Percentiles rank a stretch among this genome's conserved stretches.
phyloP scores from a whole-genome alignment of 345 rosid genomes.

The Eucalyptus cladocalyx region DNA sequence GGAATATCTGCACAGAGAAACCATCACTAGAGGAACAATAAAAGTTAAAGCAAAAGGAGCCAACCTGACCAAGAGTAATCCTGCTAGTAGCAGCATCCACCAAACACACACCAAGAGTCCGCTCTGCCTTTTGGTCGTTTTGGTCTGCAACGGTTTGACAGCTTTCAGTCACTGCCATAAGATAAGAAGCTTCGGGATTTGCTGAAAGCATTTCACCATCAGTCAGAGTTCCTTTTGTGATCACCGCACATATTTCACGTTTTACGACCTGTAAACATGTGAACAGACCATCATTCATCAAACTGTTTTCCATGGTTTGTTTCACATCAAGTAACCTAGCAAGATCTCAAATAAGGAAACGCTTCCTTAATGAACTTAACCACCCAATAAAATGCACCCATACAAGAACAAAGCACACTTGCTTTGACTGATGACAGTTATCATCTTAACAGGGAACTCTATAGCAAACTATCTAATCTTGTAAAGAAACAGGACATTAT shows the following conservation, averaged over 20 bases:
- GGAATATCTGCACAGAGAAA: background rate
- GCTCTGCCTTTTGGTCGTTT: slow-evolving; percentile 24
- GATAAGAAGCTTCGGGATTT: slow-evolving; percentile 85
- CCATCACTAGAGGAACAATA: background rate
- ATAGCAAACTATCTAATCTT: background rate
- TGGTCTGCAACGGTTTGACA: slow-evolving; percentile 7
- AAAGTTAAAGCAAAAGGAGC: background rate
- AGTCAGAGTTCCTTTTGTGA: slow-evolving; percentile 87
- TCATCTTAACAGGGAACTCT: background rate
- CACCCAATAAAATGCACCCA: background rate
- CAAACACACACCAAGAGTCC: slow-evolving; percentile 63
- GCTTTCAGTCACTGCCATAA: slow-evolving; percentile 79
- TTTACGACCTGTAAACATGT: slow-evolving; percentile 69
- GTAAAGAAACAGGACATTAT: background rate
- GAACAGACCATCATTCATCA: slow-evolving; percentile 1
- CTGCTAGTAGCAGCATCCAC: slow-evolving; percentile 88
- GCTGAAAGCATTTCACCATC: slow-evolving; percentile 83
- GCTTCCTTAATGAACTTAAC: background rate
- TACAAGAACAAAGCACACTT: background rate
- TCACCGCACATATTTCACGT: slow-evolving; percentile 91
- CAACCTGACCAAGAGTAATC: slow-evolving; percentile 82
- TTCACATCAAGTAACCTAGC: background rate
- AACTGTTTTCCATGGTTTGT: background rate
- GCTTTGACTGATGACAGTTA: background rate
- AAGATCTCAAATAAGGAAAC: background rate